These are phyloP conservation scores for Abortiporus biennis DNA, from an alignment of 1,284 basidiomycete genomes.

Conservation along the genomic window DNA sequence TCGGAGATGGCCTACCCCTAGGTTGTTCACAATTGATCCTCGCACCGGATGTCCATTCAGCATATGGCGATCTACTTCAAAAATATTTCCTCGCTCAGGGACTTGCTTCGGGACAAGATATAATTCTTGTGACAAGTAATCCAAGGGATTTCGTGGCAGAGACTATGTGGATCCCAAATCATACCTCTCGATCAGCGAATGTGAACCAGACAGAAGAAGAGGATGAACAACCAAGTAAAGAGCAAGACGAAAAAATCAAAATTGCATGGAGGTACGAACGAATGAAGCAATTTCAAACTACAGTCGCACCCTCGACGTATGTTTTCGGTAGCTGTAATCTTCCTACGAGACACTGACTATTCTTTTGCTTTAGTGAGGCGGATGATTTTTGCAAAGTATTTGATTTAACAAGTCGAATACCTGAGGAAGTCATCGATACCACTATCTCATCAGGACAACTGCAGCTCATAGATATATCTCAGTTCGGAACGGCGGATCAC, in stretches of 20 bases:
- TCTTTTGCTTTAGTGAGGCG: slow-evolving; percentile 31
- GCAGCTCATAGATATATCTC: slow-evolving; percentile 22
- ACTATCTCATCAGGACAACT: slow-evolving; percentile 35
- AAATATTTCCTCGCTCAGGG: slow-evolving; percentile 90
- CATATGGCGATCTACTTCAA: slow-evolving; percentile 82
- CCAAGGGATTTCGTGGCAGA: slow-evolving; percentile 52
- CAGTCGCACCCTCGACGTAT: slow-evolving; percentile 50
- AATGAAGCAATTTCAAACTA: slow-evolving; percentile 90
- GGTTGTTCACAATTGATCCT: slow-evolving; percentile 71
- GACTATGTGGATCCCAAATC: slow-evolving; percentile 70
- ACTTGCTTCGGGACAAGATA: slow-evolving; percentile 62
- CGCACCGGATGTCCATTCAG: slow-evolving; percentile 78
- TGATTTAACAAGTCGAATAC: slow-evolving; percentile 63
- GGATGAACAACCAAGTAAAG: slow-evolving; percentile 24
- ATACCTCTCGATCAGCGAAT: slow-evolving; percentile 13
- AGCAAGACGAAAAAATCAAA: slow-evolving; percentile 55
- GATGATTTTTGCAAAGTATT: slow-evolving; percentile 68
- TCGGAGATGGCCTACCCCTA: slow-evolving; percentile 90
- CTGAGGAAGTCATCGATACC: slow-evolving; percentile 39
- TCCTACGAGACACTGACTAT: slow-evolving; percentile 12
- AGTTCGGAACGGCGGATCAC: slow-evolving; percentile 6
- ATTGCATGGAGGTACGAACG: slow-evolving; percentile 96
- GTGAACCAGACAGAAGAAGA: slow-evolving; percentile 27
- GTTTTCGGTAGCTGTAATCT: slow-evolving; percentile 31
- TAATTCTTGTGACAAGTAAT: slow-evolving; percentile 63